phyloP scores from a whole-genome alignment of 2,329 filamentous ascomycete genomes.

The Colletotrichum brevisporum region DNA sequence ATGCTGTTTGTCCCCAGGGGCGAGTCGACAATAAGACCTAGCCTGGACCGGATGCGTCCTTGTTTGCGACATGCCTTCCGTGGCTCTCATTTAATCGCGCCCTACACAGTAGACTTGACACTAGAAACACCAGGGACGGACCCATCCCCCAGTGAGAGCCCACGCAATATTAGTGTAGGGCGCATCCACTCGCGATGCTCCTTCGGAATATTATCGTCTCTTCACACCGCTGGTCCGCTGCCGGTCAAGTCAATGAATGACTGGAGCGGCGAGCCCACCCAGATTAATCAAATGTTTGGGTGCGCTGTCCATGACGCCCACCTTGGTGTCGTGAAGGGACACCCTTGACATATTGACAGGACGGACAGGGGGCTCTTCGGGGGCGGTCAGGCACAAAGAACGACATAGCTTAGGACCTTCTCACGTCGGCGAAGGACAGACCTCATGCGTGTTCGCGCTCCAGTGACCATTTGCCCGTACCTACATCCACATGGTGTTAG shows the following conservation, averaged over 20 bases:
- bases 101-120: not conserved
- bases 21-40: not conserved
- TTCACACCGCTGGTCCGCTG: constrained; percentile 38
- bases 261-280: not conserved
- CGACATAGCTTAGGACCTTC: constrained; percentile 1
- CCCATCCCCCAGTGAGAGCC: constrained; percentile 5
- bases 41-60: not conserved
- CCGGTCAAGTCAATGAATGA: constrained; percentile 16
- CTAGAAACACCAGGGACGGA: not conserved
- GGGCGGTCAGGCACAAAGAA: constrained; percentile 35
- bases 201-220: constrained; percentile 30
- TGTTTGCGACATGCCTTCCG: constrained; percentile 14
- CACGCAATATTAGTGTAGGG: constrained; percentile 18
- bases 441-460: constrained; percentile 27
- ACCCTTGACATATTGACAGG: constrained; percentile 32
- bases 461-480: not conserved
- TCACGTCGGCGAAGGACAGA: constrained; percentile 18
- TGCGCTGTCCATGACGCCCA: constrained; percentile 16
- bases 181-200: constrained; percentile 19
- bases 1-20: constrained; percentile 15
- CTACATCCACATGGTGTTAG: no score
- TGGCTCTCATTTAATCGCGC: not conserved
- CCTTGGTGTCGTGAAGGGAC: constrained; percentile 14
- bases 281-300: constrained; percentile 17
- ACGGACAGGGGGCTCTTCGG: constrained; percentile 13